Evolutionary conservation across 306 rosid genomes (phyloP), one percentile per base, ranked within the genome.

Genomic region (Ormosia emarginata): DNA sequence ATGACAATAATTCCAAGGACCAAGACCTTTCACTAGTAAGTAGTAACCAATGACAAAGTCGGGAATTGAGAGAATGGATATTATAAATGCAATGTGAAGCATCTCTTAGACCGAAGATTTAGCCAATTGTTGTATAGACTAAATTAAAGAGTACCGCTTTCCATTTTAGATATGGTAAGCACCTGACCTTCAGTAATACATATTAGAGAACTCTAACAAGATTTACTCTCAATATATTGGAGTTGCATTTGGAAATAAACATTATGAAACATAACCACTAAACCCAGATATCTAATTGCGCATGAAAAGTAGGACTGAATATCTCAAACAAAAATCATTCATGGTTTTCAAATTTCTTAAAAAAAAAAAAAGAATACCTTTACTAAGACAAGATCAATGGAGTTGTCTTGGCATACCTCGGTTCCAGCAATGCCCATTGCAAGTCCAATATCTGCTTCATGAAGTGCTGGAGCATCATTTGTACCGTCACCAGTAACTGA

Each of bases 341-440:
- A 17, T 61, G 52, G 61, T 24, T 84, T 46, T 39, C 33, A 61
- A 77, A 67, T 65, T 81, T 83, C 52, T n/a, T 24, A 24, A 24
- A 24, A 24, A 24, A 24, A 17, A 37, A 29, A 65, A 71, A 46
- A 41, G 12, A 75, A 40, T 41, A 65, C 12, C 29, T 36, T 77
- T 47, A 74, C 55, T 44, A 7, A 52, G 46, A 36, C 12, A 75
- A 79, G 46, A 76, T 18, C 56, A 59, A 77, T 24, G 49, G 8
- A 43, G 68, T 34, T 64, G 59, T 14, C 17, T 30, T 41, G 52
- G 77, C 43, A 53, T 78, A 95, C 99, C 98, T 95, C 99, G 65
- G 99, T 95, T 80, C 99, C 99, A 79, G 99, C 87, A 77, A 95
- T 95, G 82, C 97, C 99, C 99, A 95, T 95, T 82, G 99, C 99